Evolutionary conservation across 495 filamentous ascomycete genomes (phyloP).

Genomic region (Penicillium odoratum): DNA sequence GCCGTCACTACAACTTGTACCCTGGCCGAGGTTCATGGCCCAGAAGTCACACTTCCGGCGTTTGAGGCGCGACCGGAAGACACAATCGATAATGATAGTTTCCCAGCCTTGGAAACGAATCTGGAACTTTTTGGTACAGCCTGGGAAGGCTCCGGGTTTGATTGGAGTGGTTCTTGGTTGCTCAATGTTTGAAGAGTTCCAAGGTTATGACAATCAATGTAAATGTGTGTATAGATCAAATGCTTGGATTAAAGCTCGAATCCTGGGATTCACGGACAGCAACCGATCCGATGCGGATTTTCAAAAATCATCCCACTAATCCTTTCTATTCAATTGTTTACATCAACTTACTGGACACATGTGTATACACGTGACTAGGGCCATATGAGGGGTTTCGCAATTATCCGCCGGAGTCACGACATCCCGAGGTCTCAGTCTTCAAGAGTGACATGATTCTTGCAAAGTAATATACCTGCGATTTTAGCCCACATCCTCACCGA

Average conservation of each 20-base stretch:
- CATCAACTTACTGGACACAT: not conserved
- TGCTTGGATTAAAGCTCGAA: not conserved
- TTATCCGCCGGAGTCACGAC: slow-evolving; percentile 6
- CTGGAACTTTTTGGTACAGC: slow-evolving; percentile 24
- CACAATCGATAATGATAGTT: slow-evolving; percentile 11
- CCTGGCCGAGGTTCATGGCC: slow-evolving; percentile 25
- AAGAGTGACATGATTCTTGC: not conserved
- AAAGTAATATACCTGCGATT: not conserved
- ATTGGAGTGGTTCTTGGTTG: slow-evolving; percentile 33
- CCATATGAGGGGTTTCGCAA: slow-evolving; percentile 6
- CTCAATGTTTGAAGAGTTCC: slow-evolving; percentile 17
- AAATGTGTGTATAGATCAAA: slow-evolving; percentile 9
- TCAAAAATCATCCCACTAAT: too few relatives aligned
- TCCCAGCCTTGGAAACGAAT: slow-evolving; percentile 19
- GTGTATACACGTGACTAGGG: slow-evolving; percentile 2
- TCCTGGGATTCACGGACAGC: too few relatives aligned
- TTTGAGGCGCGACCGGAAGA: slow-evolving; percentile 18
- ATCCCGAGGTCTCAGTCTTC: not conserved
- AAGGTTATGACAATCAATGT: not conserved
- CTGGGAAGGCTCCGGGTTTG: slow-evolving; percentile 33
- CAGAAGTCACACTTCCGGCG: slow-evolving; percentile 8
- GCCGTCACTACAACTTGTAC: slow-evolving; percentile 16
- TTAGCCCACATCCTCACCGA: too few relatives aligned
- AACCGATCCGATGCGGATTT: too few relatives aligned
- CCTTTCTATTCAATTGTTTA: too few relatives aligned